phyloP scores from a whole-genome alignment of 2,329 filamentous ascomycete genomes.

The Fulvia fulva region DNA sequence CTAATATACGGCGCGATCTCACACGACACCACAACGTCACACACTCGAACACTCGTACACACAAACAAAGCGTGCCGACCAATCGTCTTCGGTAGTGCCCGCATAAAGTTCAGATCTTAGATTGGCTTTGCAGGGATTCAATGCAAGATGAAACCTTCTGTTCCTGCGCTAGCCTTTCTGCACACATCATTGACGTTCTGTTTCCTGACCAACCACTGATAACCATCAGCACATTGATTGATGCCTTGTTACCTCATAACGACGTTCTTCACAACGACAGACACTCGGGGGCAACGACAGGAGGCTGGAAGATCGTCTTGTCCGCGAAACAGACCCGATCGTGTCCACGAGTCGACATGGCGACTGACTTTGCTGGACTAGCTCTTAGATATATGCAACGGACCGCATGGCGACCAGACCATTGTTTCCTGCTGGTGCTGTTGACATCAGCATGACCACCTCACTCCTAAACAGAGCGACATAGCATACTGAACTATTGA shows the following conservation, averaged over 20 bases:
- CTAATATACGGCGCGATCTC: neutral
- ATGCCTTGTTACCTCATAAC: neutral
- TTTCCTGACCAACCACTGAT: conserved; percentile 1
- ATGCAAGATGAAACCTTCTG: conserved; percentile 13
- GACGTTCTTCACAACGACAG: neutral
- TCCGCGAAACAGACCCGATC: neutral
- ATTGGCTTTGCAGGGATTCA: conserved; percentile 1
- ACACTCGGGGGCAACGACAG: too few relatives aligned
- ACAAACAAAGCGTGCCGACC: neutral
- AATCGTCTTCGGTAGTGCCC: conserved; percentile 5
- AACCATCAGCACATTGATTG: neutral
- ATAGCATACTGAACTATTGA: neutral
- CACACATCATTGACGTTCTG: conserved; percentile 19
- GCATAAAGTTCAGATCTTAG: conserved; percentile 16
- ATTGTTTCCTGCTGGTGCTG: neutral
- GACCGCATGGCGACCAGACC: neutral
- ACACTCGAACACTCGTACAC: neutral
- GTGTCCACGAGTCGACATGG: neutral
- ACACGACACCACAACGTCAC: neutral
- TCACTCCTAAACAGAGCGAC: neutral
- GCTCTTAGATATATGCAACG: neutral
- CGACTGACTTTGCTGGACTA: neutral
- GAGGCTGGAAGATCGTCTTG: neutral
- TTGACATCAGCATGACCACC: conserved; percentile 11
- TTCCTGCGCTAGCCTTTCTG: conserved; percentile 22